Base-by-base conservation (phyloP, 2,329 filamentous ascomycete genomes). In the Pyrenophora teres region DNA sequence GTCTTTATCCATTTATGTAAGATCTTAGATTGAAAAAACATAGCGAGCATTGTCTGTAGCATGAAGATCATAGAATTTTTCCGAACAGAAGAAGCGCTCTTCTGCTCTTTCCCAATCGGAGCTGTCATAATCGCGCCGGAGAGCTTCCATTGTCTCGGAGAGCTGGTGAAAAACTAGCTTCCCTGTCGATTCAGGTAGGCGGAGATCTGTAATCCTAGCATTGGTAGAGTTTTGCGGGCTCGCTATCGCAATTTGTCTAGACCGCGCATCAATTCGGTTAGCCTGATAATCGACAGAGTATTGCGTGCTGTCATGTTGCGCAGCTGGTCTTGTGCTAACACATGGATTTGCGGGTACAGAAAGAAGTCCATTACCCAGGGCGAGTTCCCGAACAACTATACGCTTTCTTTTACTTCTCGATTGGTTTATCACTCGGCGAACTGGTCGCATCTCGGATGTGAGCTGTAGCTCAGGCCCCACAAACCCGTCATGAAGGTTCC, bases 401-500 rank as follows among this genome's bases (percentile, higher is more conserved):
- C 12, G 27, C 19, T 30, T 37, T 13, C 15, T 35, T 18, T 3
- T 19, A 6, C 19, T 27, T 12, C n/a, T 47, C 46, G 31, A 6
- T 12, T 15, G 15, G 15, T 6, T 7, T 19, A 42, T 46, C 15
- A 8, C n/a, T 18, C 41, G 42, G 23, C 18, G 32, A 13, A 13
- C 46, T 6, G 35, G 13, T 30, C 15, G 40, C 15, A 27, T 50
- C 6, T 18, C 37, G 13, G 25, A 15, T 41, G 27, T 37, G 18
- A 46, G 19, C 7, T 15, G 35, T 10, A 55, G 46, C 21, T 63
- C 60, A 6, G 37, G 27, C 15, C 56, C 54, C 4, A 50, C 37
- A 39, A 61, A 62, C 4, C 57, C 57, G 40, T 65, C 62, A 30
- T 42, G 56, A 13, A 13, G 35, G 25, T 33, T 32, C 8, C 23